Evolutionary conservation across 768 basidiomycete species (phyloP).

Genomic region (Gelatoporia subvermispora): DNA sequence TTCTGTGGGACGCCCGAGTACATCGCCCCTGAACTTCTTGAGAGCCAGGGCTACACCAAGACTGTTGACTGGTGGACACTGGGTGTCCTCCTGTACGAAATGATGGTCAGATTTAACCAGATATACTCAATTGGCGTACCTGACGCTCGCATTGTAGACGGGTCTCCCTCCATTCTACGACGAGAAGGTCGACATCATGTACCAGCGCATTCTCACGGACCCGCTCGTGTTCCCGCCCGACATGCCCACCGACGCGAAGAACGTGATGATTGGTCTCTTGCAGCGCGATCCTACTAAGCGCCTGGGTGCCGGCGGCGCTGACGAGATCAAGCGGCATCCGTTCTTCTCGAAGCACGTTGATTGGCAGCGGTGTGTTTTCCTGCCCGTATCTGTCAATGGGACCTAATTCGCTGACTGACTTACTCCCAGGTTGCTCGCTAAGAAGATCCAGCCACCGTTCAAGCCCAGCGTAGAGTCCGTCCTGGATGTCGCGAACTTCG

Average conservation of each 20-base stretch:
- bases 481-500: conserved; percentile 94
- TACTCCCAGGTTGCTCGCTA: conserved; percentile 61
- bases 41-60: conserved; percentile 95
- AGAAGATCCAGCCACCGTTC: conserved; percentile 96
- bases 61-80: conserved; percentile 99
- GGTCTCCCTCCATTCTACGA: conserved; percentile 98
- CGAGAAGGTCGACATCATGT: conserved; percentile 98
- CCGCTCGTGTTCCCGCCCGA: conserved; percentile 90
- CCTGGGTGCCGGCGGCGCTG: conserved; percentile 88
- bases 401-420: not conserved
- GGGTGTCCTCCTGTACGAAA: conserved; percentile 93
- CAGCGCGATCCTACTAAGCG: conserved; percentile 84
- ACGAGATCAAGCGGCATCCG: conserved; percentile 92
- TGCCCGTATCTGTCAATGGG: not conserved
- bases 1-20: conserved; percentile 99
- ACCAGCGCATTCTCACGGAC: conserved; percentile 90
- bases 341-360: conserved; percentile 95
- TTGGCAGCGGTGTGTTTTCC: conserved; percentile 63
- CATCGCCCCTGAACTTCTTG: conserved; percentile 94
- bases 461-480: conserved; percentile 96
- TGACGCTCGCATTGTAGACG: conserved; percentile 43
- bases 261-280: conserved; percentile 83
- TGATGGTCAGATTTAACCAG: conserved; percentile 86
- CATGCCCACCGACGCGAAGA: conserved; percentile 81
- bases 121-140: too few relatives aligned